A percentile compares a stretch with the other conserved stretches of the same genome.
phyloP scores from a whole-genome alignment of 2,329 filamentous ascomycete species.

The Coleophoma crateriformis region DNA sequence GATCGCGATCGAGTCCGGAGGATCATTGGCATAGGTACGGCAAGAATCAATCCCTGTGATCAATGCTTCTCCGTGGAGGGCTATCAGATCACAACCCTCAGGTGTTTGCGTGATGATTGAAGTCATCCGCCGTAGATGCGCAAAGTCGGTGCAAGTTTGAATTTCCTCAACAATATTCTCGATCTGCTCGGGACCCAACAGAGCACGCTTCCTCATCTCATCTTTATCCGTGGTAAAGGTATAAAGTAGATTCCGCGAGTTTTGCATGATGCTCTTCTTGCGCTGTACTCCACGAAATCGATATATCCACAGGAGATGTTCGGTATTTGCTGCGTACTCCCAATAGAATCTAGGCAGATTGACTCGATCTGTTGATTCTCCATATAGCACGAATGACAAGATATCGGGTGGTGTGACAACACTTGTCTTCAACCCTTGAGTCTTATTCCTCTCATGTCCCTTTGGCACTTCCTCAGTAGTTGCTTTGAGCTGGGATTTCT shows the following conservation, averaged over 20 bases:
- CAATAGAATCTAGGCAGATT: not conserved
- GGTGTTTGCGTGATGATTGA: conserved; percentile 10
- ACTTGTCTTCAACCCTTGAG: not conserved
- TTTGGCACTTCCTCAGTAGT: not conserved
- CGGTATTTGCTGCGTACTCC: not conserved
- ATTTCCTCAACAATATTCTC: not conserved
- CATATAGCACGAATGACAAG: not conserved
- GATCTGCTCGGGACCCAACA: not conserved
- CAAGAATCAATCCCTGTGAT: conserved; percentile 1
- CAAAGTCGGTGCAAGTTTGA: not conserved
- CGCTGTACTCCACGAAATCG: not conserved
- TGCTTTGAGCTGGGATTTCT: not conserved
- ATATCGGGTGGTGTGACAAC: not conserved
- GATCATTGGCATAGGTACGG: not conserved
- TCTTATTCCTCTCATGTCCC: not conserved
- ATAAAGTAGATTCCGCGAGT: not conserved
- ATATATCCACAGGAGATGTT: not conserved
- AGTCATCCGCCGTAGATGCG: not conserved
- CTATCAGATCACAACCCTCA: conserved; percentile 11
- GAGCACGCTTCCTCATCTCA: not conserved
- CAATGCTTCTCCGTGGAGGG: not conserved
- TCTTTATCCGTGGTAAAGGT: not conserved
- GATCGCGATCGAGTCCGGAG: not conserved
- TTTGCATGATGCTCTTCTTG: not conserved
- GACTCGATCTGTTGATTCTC: not conserved